Base-by-base conservation (phyloP, 1,139 yeast species). In the Pichia cactophila region DNA sequence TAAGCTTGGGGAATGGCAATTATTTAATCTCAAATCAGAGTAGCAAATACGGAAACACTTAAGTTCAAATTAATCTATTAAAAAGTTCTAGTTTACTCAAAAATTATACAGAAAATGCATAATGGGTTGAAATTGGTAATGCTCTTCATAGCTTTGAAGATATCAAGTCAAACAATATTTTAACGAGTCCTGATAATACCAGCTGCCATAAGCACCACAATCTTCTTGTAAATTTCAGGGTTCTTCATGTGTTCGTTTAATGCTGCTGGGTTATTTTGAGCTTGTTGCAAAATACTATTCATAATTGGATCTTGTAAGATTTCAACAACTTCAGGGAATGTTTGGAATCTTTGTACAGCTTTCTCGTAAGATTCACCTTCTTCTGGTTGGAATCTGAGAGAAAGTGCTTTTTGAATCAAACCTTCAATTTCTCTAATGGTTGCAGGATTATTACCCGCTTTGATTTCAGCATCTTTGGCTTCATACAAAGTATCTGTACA, bases 211-310 rank as follows among this genome's bases (percentile, higher is more conserved):
- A 94, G 78, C 64, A 86, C 78, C 67, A 86, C 86, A 62, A 94
- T 83, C 80, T 92, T 94, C 69, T 82, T 83, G 62, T 83, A 80
- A 49, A 94, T 89, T 57, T 83, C 95, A 37, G 98, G 97, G 70
- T 92, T 94, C 75, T 80, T 86, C 97, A 94, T 89, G 70, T 94
- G 98, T 60, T 92, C 97, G 66, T 87, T 94, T 60, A 94, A 77
- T 45, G 98, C 97, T 47, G 96, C 96, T 44, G 98, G 98, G 66
- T 94, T 86, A 55, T 83, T 88, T 68, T 86, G 87, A 20, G 97
- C 98, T 72, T 94, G 98, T 57, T 81, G 84, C 65, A 94, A 77
- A 59, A 94, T 92, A 54, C 92, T 85, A 71, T 89, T 94, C 97
- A 94, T 92, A 43, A 92, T 90, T 14, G 98, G 98, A 66, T 92